Evolutionary conservation across 2,329 filamentous ascomycete genomes (phyloP), one percentile per base, ranked within the genome.

Genomic region (Fusarium pseudograminearum): DNA sequence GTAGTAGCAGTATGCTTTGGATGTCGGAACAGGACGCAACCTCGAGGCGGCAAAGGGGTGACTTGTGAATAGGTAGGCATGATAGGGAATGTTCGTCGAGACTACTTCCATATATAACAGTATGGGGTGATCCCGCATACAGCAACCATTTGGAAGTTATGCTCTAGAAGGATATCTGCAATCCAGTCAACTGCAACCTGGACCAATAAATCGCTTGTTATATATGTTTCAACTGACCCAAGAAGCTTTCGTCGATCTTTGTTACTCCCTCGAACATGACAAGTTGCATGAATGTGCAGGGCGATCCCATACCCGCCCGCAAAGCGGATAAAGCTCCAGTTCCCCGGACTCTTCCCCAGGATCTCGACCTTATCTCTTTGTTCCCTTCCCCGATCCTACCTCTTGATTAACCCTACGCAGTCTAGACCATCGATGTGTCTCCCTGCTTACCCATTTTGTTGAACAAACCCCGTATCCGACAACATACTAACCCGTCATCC

Each of bases 381-480:
- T 33, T n/a, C 8, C 24, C 18, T 7, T n/a, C 9, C 4, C 12
- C 24, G 7, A 42, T 34, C 10, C 41, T 22, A 31, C 24, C 11
- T 14, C 4, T 14, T 15, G 44, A 40, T 40, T 61, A 46, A 7
- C 18, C 20, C 22, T 28, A 3, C 15, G 7, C 7, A 10, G 33
- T 16, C 12, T 41, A 16, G 24, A 20, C 8, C 24, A 15, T 34
- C 12, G n/a, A 22, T 18, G 7, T 30, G 18, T 38, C 46, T 34
- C 4, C 15, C 16, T 3, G 1, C 6, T 42, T 63, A 28, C 58
- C 30, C 1, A 18, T 42, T 36, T n/a, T 20, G 44, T 24, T 24
- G 5, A 44, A 42, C n/a, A 12, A 45, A 64, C 61, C 61, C 61
- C 26, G 61, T 65, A 65, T 16, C 61, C 61, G 61, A 64, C 30